A percentile compares a stretch with the other conserved stretches of the same genome.
Conservation (phyloP, 352 stramenopile species). For the Phytophthora pisi region DNA sequence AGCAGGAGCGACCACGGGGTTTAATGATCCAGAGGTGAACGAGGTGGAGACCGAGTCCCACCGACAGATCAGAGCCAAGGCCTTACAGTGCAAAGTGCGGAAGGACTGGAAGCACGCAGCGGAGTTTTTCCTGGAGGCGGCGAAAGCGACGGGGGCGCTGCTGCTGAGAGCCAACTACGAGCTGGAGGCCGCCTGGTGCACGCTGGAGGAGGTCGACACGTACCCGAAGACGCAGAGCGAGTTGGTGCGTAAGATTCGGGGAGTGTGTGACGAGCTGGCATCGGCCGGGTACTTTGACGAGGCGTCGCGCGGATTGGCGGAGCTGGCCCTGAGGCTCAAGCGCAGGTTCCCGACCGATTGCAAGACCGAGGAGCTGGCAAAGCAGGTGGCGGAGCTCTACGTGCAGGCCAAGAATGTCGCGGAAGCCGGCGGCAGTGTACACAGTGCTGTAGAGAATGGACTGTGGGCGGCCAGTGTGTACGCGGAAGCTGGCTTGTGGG, state of each 20-base stretch:
- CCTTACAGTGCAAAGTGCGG: conserved; percentile 72
- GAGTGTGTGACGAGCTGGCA: conserved; percentile 61
- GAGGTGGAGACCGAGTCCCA: conserved; percentile 43
- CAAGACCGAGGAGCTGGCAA: conserved; percentile 35
- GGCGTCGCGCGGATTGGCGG: conserved; percentile 57
- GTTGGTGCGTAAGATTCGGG: conserved; percentile 47
- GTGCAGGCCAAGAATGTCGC: conserved; percentile 59
- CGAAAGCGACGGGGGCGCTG: conserved; percentile 38
- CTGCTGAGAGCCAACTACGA: conserved; percentile 59
- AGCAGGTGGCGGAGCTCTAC: conserved; percentile 56
- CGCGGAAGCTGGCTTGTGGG: conserved; percentile 58
- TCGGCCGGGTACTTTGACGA: conserved; percentile 73
- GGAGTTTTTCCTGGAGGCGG: conserved; percentile 57
- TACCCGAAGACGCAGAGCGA: conserved; percentile 49
- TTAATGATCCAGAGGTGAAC: conserved; percentile 6
- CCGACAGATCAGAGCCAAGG: conserved; percentile 58
- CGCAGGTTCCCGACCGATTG: conserved; percentile 64
- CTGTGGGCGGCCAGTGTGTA: conserved; percentile 58
- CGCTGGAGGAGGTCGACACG: conserved; percentile 53
- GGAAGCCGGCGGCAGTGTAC: conserved; percentile 56
- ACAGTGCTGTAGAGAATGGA: conserved; percentile 56
- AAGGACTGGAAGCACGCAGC: conserved; percentile 72
- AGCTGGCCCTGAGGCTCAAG: conserved; percentile 67
- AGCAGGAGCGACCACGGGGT: too few relatives aligned
- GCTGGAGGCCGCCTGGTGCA: conserved; percentile 71